phyloP scores from a whole-genome alignment of 176 grass and related monocot species.

The Musa schizocarpa region DNA sequence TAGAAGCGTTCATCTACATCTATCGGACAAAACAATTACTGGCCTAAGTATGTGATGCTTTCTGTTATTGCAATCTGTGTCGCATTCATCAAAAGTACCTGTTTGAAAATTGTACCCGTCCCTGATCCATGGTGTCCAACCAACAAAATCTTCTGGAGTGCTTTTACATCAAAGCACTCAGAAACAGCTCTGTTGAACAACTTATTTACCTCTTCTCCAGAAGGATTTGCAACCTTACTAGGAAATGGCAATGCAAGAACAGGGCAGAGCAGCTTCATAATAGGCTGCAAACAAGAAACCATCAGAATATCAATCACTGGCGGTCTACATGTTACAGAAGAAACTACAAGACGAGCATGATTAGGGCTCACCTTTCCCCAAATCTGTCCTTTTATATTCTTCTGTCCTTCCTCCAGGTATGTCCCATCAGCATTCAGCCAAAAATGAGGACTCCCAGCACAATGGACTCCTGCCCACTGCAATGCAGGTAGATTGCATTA shows the following conservation, averaged over 20 bases:
- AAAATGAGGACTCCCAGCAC: slow-evolving; percentile 98
- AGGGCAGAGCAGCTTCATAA: slow-evolving; percentile 84
- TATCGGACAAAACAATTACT: background rate
- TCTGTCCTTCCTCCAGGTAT: slow-evolving; percentile 96
- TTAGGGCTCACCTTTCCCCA: slow-evolving; percentile 67
- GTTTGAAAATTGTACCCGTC: slow-evolving; percentile 91
- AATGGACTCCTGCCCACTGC: slow-evolving; percentile 92
- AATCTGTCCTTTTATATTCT: slow-evolving; percentile 79
- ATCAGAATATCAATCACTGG: background rate
- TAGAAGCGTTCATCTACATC: background rate
- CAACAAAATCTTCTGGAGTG: slow-evolving; percentile 62
- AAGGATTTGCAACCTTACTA: slow-evolving; percentile 38
- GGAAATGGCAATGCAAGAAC: slow-evolving; percentile 82
- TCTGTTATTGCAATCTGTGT: too few relatives aligned
- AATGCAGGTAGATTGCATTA: slow-evolving; percentile 19
- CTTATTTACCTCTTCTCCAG: slow-evolving; percentile 38
- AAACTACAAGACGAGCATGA: slow-evolving; percentile 9
- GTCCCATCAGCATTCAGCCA: slow-evolving; percentile 96
- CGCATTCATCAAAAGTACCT: slow-evolving; percentile 28
- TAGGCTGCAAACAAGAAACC: slow-evolving; percentile 44
- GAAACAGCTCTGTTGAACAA: slow-evolving; percentile 32
- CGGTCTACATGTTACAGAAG: background rate
- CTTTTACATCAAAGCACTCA: slow-evolving; percentile 56
- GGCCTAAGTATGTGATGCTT: background rate
- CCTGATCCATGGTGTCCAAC: slow-evolving; percentile 59